phyloP scores from a whole-genome alignment of 805 yeast genomes.

The Candida ponderosae region DNA sequence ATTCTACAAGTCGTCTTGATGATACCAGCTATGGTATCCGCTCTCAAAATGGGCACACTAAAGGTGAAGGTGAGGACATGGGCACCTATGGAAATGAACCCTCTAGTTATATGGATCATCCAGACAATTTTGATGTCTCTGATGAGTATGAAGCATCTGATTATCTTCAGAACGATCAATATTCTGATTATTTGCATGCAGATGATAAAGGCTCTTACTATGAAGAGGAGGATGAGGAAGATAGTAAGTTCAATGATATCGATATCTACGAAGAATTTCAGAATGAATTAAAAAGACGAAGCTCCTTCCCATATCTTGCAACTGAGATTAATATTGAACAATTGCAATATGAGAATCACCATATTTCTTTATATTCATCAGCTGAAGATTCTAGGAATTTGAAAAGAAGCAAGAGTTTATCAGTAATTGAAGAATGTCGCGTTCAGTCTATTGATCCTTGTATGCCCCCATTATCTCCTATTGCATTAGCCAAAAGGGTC shows the following conservation, averaged over 20 bases:
- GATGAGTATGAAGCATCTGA: no score
- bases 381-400: slow-evolving; percentile 3
- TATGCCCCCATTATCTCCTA: slow-evolving; percentile 8
- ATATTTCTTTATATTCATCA: slow-evolving; percentile 3
- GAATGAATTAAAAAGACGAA: slow-evolving; percentile 26
- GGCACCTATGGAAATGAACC: no score
- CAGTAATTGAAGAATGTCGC: slow-evolving; percentile 18
- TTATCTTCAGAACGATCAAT: no score
- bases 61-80: no score
- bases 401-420: slow-evolving; percentile 29
- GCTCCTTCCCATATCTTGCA: slow-evolving; percentile 29
- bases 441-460: no score
- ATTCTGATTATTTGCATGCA: not conserved
- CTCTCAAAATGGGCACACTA: no score
- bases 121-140: no score
- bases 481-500: slow-evolving; percentile 7
- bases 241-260: no score
- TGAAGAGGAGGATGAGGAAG: no score
- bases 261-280: slow-evolving; percentile 6
- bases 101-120: no score
- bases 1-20: no score
- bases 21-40: no score
- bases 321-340: slow-evolving; percentile 24
- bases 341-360: slow-evolving; percentile 18
- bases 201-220: not conserved